phyloP scores from a whole-genome alignment of 1,284 basidiomycete species.

The Entoloma clypeatum region DNA sequence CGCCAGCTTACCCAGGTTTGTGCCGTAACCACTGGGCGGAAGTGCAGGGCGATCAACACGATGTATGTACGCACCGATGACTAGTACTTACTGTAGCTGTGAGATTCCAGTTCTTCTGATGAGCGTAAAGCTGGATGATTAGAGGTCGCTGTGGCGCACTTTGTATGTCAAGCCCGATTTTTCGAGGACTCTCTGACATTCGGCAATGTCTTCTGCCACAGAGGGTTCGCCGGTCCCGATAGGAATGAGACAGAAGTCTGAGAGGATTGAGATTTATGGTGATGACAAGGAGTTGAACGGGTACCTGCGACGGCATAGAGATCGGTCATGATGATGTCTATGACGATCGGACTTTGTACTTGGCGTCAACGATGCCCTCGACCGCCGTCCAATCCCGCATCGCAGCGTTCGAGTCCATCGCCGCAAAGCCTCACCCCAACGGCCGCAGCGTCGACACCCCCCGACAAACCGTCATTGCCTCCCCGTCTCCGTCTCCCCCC shows the following conservation, averaged over 20 bases:
- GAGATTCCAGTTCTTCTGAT: slow-evolving; percentile 6
- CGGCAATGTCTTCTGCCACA: slow-evolving; percentile 70
- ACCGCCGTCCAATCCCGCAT: slow-evolving; percentile 56
- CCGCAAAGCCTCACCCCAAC: slow-evolving; percentile 13
- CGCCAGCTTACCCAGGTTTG: slow-evolving; percentile 67
- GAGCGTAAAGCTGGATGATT: slow-evolving; percentile 2
- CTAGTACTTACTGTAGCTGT: slow-evolving; percentile 67
- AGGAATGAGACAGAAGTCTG: slow-evolving; percentile 85
- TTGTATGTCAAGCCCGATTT: slow-evolving; percentile 79
- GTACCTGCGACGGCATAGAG: slow-evolving; percentile 66
- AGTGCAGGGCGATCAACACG: slow-evolving; percentile 8
- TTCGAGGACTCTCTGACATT: slow-evolving; percentile 79
- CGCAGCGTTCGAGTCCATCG: slow-evolving; percentile 48
- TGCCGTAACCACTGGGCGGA: slow-evolving; percentile 75
- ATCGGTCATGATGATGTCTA: slow-evolving; percentile 34
- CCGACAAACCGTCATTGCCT: slow-evolving; percentile 33
- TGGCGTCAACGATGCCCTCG: slow-evolving; percentile 40
- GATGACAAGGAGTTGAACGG: slow-evolving; percentile 5
- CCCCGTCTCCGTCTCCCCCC: slow-evolving; percentile 51
- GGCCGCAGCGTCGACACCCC: slow-evolving; percentile 39
- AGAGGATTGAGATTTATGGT: slow-evolving; percentile 7
- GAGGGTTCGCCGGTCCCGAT: slow-evolving; percentile 73
- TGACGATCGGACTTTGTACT: slow-evolving; percentile 15
- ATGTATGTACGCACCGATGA: slow-evolving; percentile 3
- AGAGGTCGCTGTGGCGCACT: slow-evolving; percentile 36